These are phyloP conservation scores for Fusarium udum DNA, from an alignment of 2,329 filamentous ascomycete species.

Conservation along the genomic window DNA sequence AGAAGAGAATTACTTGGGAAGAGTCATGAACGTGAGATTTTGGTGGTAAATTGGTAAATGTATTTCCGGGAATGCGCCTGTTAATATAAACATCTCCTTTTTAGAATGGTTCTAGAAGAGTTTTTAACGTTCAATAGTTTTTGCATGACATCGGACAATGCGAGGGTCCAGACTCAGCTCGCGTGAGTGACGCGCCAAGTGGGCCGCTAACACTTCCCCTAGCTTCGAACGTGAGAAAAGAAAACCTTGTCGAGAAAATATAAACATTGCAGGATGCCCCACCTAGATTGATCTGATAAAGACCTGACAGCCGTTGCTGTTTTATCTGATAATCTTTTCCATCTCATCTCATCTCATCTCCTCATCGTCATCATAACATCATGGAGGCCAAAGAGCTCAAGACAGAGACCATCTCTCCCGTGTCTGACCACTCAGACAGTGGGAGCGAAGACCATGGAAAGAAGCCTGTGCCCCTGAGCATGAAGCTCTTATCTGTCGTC, in stretches of 20 bases:
- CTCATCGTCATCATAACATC: background rate
- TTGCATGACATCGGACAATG: background rate
- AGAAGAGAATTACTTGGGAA: rapidly evolving
- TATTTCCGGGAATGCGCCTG: background rate
- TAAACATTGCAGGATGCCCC: slow-evolving; percentile 10
- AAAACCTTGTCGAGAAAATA: slow-evolving; percentile 7
- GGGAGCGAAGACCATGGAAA: slow-evolving; percentile 32
- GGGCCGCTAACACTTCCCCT: background rate
- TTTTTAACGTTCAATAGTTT: background rate
- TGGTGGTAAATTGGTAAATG: rapidly evolving
- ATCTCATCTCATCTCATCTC: slow-evolving; percentile 3
- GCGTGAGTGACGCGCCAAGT: background rate
- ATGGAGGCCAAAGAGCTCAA: slow-evolving; percentile 23
- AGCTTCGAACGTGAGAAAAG: background rate
- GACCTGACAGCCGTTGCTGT: background rate
- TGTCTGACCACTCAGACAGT: slow-evolving; percentile 22
- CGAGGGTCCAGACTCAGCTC: background rate
- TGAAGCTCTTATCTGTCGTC: slow-evolving; percentile 54
- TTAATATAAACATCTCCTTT: background rate
- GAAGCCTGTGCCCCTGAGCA: slow-evolving; percentile 40
- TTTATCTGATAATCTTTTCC: slow-evolving; percentile 28
- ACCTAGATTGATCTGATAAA: slow-evolving; percentile 41
- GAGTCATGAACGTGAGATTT: background rate
- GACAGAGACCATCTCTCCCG: slow-evolving; percentile 6
- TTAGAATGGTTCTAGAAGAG: background rate